Percentiles rank a stretch among this genome's conserved stretches.
phyloP scores from a whole-genome alignment of 805 yeast genomes.

The Naumovozyma dairenensis region DNA sequence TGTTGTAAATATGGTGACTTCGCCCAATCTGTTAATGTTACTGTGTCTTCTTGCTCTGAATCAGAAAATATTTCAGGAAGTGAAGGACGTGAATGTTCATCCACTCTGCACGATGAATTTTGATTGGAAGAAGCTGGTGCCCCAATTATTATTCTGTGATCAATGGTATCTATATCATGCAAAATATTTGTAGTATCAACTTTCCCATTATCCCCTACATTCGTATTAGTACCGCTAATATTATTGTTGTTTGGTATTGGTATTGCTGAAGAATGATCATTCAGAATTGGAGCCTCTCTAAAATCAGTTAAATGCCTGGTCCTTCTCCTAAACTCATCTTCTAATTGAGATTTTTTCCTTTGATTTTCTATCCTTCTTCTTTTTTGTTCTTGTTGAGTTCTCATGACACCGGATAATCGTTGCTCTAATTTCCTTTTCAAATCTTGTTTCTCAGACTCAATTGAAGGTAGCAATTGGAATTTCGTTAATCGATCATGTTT shows the following conservation, averaged over 20 bases:
- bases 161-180: constrained; percentile 24
- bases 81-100: constrained; percentile 11
- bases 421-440: constrained; percentile 23
- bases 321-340: constrained; percentile 18
- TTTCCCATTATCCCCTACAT: not conserved
- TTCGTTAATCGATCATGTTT: constrained; percentile 22
- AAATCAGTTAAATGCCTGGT: constrained; percentile 4
- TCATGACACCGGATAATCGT: constrained; percentile 25
- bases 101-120: constrained; percentile 3
- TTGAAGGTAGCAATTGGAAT: constrained; percentile 21
- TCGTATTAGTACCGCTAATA: not conserved
- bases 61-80: constrained; percentile 42
- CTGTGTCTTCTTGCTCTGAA: constrained; percentile 44
- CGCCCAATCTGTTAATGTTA: constrained; percentile 52
- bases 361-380: constrained; percentile 20
- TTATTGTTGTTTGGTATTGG: not conserved
- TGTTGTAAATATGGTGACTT: constrained; percentile 44
- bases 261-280: not conserved
- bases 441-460: constrained; percentile 18
- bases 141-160: constrained; percentile 23
- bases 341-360: constrained; percentile 21
- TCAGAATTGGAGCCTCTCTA: not conserved
- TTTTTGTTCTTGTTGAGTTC: constrained; percentile 25
- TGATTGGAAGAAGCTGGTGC: constrained; percentile 1
- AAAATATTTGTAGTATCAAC: constrained; percentile 11